These are phyloP conservation scores for Aurifilum marmelostoma DNA, from an alignment of 2,329 filamentous ascomycete genomes.

Conservation along the genomic window DNA sequence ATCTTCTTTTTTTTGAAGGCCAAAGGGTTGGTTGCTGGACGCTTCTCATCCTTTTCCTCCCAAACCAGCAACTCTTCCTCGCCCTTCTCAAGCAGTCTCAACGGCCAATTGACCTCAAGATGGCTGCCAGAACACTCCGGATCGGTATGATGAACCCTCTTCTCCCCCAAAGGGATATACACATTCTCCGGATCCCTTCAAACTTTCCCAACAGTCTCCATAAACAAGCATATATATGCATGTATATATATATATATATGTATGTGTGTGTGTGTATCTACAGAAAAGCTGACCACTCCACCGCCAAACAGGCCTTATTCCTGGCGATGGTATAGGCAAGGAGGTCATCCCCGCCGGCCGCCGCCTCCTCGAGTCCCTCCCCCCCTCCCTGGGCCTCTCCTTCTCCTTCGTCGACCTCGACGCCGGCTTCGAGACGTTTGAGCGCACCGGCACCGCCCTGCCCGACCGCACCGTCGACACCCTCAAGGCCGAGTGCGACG, in stretches of 20 bases:
- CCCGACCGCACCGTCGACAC: conserved; percentile 88
- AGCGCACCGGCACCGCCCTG: conserved; percentile 83
- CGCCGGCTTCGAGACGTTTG: conserved; percentile 92
- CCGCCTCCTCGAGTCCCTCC: conserved; percentile 88
- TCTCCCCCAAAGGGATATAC: background rate
- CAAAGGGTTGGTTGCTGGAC: background rate
- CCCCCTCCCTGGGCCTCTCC: conserved; percentile 84
- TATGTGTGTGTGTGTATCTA: no score
- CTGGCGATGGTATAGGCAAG: conserved; percentile 96
- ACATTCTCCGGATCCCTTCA: background rate
- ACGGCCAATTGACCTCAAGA: conserved; percentile 38
- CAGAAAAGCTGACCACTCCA: background rate
- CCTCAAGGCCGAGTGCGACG: conserved; percentile 90
- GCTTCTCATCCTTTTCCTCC: background rate
- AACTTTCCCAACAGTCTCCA: background rate
- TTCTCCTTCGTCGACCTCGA: conserved; percentile 94
- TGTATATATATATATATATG: no score
- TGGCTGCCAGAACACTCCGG: conserved; percentile 68
- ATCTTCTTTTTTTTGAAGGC: conserved; percentile 8
- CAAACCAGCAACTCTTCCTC: background rate
- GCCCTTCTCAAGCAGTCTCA: background rate
- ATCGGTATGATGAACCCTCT: conserved; percentile 57
- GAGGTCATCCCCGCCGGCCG: conserved; percentile 97
- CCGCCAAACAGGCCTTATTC: conserved; percentile 76
- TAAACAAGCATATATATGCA: background rate